Evolutionary conservation across 2,329 filamentous ascomycete species (phyloP), one percentile per base, ranked within the genome.

Genomic region (Sphaceloma murrayae): DNA sequence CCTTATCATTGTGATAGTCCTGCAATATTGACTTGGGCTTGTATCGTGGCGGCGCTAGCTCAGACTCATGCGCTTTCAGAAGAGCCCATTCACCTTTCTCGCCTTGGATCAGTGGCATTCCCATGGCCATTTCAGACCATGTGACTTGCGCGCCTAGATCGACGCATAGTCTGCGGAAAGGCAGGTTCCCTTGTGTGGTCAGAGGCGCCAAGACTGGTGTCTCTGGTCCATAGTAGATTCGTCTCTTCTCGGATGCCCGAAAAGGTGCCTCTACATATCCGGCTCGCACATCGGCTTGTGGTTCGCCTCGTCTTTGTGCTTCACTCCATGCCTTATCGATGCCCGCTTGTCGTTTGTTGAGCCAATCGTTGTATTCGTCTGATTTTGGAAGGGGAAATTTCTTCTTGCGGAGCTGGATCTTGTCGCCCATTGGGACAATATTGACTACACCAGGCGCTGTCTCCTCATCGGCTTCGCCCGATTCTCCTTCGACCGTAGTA

Each of bases 71-170:
- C 2, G 85, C 85, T 63, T 91, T 93, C 72, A 96, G 77, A 45
- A 98, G 70, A 14, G 91, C 87, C 91, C 91, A 98, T 67, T 98
- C 91, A 1, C 80, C 74, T 64, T 89, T 93, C 51, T 83, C 77
- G 26, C 91, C 91, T 62, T 95, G 87, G 4, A 98, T 73, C 31
- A 98, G 67, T 7, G 89, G 88, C 62, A 94, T 68, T 19, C 85
- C 80, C 75, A 98, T 84, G 3, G 89, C 91, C 91, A 98, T 98
- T 64, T 98, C 91, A 0, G 89, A 96, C 68, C 94, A 98, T 0
- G 91, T 98, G 38, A 94, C 72, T 58, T 95, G 83, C 19, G 87
- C 88, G 26, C 91, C 91, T 17, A 96, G 74, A 45, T 88, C 82
- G 9, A 86, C 80, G 57, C 88, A 95, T 21, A 98, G 75, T 39